Conservation (phyloP, 169 alveolate species). For the Eimeria falciformis region DNA sequence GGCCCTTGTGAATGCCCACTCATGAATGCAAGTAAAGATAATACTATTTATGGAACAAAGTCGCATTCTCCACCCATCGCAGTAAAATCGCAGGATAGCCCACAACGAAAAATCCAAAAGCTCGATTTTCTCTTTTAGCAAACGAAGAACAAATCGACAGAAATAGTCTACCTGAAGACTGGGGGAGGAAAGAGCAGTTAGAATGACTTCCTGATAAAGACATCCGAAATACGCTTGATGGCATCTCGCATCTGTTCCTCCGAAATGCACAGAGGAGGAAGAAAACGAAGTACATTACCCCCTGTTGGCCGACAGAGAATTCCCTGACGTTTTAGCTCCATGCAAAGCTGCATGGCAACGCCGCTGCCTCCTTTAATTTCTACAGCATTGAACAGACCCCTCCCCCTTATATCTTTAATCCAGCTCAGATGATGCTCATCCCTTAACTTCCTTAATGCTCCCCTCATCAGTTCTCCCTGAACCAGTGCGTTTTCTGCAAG, state of each 20-base stretch:
- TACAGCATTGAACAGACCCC: constrained; percentile 93
- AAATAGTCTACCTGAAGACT: too few species aligned
- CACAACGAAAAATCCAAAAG: too few species aligned
- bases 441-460: constrained; percentile 77
- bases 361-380: constrained; percentile 84
- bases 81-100: too few species aligned
- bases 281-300: constrained; percentile 90
- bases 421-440: constrained; percentile 76
- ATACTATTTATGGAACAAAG: too few species aligned
- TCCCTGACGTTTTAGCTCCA: constrained; percentile 87
- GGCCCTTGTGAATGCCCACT: too few species aligned
- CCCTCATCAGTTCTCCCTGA: constrained; percentile 4
- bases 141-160: too few species aligned
- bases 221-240: constrained; percentile 81
- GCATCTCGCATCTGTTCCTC: constrained; percentile 88
- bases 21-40: too few species aligned
- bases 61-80: too few species aligned
- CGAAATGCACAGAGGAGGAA: constrained; percentile 94
- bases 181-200: too few species aligned
- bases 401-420: constrained; percentile 87
- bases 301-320: constrained; percentile 93
- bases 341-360: constrained; percentile 82
- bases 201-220: constrained; percentile 80
- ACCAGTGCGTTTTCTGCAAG: constrained; percentile 88
- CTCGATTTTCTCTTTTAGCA: too few species aligned